Conservation (phyloP, 768 basidiomycete genomes). For the Termitomyces sp. region DNA sequence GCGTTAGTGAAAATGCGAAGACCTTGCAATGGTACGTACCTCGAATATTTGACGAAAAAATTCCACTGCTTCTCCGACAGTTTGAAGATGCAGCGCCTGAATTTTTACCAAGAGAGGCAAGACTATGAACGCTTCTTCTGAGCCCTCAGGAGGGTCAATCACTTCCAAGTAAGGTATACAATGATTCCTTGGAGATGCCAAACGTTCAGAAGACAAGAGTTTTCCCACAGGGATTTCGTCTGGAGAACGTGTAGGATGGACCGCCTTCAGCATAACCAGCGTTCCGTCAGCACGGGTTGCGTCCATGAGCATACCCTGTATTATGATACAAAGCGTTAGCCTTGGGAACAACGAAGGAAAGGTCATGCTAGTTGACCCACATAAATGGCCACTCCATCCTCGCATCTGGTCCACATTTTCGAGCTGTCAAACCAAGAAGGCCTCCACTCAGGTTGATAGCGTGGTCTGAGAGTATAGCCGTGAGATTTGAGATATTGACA, state of each 20-base stretch:
- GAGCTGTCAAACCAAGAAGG: constrained; percentile 5
- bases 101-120: background rate
- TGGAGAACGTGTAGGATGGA: background rate
- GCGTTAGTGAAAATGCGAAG: constrained; percentile 2
- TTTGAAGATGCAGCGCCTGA: background rate
- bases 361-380: too few relatives aligned
- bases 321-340: background rate
- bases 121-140: background rate
- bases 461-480: constrained; percentile 5
- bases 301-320: background rate
- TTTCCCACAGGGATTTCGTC: background rate
- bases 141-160: constrained; percentile 16
- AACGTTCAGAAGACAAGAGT: background rate
- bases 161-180: constrained; percentile 26
- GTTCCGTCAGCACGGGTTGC: background rate
- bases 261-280: background rate
- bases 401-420: background rate
- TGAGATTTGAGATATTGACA: constrained; percentile 3
- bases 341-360: too few relatives aligned
- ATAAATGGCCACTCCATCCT: too few relatives aligned
- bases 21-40: constrained; percentile 20
- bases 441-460: constrained; percentile 5
- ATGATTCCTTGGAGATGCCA: constrained; percentile 23
- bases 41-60: constrained; percentile 10
- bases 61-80: constrained; percentile 1